These are phyloP conservation scores for Rosa rugosa DNA, from an alignment of 306 rosid species.

Conservation along the genomic window DNA sequence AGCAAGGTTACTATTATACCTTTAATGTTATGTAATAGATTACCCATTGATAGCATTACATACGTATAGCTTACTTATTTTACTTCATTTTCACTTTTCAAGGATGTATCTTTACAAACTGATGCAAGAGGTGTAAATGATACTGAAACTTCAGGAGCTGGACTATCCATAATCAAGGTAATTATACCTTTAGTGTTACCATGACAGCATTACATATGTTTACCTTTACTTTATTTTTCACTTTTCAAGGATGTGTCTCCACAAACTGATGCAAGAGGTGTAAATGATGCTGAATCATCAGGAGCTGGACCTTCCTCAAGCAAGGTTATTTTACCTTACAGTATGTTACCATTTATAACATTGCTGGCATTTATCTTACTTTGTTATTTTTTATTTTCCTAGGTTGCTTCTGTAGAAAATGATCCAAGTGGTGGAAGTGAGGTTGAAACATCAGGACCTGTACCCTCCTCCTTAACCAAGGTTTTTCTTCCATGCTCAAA, in stretches of 20 bases:
- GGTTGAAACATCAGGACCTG: not conserved
- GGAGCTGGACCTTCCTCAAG: not conserved
- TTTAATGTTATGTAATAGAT: not conserved
- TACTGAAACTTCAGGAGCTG: not conserved
- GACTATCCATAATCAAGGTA: not conserved
- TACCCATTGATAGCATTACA: not conserved
- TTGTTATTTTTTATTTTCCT: not conserved
- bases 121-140: not conserved
- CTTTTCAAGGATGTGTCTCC: constrained; percentile 20
- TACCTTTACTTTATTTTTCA: not conserved
- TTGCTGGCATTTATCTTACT: not conserved
- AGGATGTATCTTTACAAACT: constrained; percentile 21
- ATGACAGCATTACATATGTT: not conserved
- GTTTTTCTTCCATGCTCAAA: constrained; percentile 24
- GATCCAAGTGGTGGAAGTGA: not conserved
- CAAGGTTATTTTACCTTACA: not conserved
- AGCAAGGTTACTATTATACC: not conserved
- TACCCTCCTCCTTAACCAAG: constrained; percentile 29
- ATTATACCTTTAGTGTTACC: not conserved
- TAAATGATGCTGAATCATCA: not conserved
- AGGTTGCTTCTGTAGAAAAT: not conserved
- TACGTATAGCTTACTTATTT: not conserved
- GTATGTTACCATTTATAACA: not conserved
- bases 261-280: not conserved
- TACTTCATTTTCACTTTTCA: not conserved